Conservation (phyloP, 768 basidiomycete species). For the Phylloporus sp. region DNA sequence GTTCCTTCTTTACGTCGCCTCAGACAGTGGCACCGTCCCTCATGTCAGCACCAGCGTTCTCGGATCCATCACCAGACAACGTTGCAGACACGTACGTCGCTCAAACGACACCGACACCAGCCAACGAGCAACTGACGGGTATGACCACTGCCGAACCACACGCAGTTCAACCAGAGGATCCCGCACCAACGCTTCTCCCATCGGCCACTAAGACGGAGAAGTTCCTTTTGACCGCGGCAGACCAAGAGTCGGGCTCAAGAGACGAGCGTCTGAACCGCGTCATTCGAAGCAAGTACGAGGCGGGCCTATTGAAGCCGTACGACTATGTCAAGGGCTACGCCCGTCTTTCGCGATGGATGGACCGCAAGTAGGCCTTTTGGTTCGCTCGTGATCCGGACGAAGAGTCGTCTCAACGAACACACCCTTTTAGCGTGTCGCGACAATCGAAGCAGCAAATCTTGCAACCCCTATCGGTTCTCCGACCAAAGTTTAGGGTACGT, state of each 20-base stretch:
- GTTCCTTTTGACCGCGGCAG: slow-evolving; percentile 90
- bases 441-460: slow-evolving; percentile 90
- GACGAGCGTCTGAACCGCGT: slow-evolving; percentile 88
- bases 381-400: background rate
- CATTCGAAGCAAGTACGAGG: slow-evolving; percentile 95
- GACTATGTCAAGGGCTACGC: slow-evolving; percentile 97
- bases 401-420: background rate
- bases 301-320: slow-evolving; percentile 89
- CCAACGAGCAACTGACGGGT: slow-evolving; percentile 21
- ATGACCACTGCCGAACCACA: slow-evolving; percentile 22
- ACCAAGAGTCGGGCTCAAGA: slow-evolving; percentile 86
- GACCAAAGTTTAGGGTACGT: slow-evolving; percentile 79
- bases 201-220: slow-evolving; percentile 78
- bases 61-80: slow-evolving; percentile 8
- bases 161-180: slow-evolving; percentile 32
- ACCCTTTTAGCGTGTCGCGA: slow-evolving; percentile 65
- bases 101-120: slow-evolving; percentile 9
- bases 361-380: slow-evolving; percentile 64
- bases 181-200: slow-evolving; percentile 53
- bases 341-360: slow-evolving; percentile 91
- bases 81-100: slow-evolving; percentile 13
- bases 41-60: slow-evolving; percentile 38
- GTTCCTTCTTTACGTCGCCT: slow-evolving; percentile 68
- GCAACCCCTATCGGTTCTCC: slow-evolving; percentile 78
- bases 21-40: slow-evolving; percentile 45